Conservation (phyloP, 371 early-diverging fungal species). For the Apophysomyces variabilis region DNA sequence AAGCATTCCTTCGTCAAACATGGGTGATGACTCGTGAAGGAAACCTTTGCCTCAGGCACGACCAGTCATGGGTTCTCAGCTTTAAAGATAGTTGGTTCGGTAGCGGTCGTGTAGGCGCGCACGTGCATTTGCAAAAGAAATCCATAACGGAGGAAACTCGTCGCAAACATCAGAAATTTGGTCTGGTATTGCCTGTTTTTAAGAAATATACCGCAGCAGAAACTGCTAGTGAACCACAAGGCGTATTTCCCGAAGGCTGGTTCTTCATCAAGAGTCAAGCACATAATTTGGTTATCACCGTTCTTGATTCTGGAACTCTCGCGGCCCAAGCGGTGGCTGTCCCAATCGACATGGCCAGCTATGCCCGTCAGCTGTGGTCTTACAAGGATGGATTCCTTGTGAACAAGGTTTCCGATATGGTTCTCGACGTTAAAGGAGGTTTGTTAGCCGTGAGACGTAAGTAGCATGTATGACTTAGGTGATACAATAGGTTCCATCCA, state of each 20-base stretch:
- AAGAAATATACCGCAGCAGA: constrained; percentile 28
- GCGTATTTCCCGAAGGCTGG: constrained; percentile 61
- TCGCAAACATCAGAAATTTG: constrained; percentile 37
- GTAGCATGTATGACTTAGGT: not conserved
- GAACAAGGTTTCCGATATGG: constrained; percentile 61
- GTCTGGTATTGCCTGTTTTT: constrained; percentile 47
- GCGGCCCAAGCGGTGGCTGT: constrained; percentile 50
- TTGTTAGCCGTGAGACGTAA: constrained; percentile 15
- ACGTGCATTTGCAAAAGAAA: constrained; percentile 44
- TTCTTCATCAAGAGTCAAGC: constrained; percentile 68
- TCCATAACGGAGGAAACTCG: constrained; percentile 18
- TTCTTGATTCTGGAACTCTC: constrained; percentile 33
- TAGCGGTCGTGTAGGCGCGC: constrained; percentile 45
- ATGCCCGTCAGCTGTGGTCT: constrained; percentile 62
- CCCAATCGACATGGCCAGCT: constrained; percentile 51
- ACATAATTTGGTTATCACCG: constrained; percentile 51
- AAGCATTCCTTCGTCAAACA: constrained; percentile 29
- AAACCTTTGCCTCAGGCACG: constrained; percentile 44
- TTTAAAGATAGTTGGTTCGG: constrained; percentile 55
- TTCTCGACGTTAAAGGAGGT: constrained; percentile 65
- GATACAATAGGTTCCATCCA: constrained; percentile 28
- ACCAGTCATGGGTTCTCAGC: constrained; percentile 51
- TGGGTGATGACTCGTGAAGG: constrained; percentile 43
- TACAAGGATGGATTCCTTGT: constrained; percentile 57
- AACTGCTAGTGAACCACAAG: constrained; percentile 21